Base-by-base conservation (phyloP, 176 grass and related monocot genomes). In the Melocanna baccifera region DNA sequence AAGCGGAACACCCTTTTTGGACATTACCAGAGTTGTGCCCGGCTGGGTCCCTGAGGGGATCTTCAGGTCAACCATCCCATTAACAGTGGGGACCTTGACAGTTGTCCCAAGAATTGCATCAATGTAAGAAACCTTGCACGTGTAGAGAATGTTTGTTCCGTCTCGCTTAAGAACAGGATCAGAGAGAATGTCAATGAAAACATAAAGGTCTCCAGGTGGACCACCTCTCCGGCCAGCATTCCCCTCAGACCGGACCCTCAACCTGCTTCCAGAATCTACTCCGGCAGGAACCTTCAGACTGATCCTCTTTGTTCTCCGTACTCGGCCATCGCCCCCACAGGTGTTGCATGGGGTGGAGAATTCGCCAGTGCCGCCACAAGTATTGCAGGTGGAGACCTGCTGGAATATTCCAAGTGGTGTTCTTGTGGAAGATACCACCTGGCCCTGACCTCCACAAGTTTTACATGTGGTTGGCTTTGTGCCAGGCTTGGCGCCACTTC, bases 351-450 rank as follows among this genome's bases (percentile, higher is more conserved):
- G 93, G 65, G 91, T 96, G 25, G 93, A 93, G 66, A 90, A 96
- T 79, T 99, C 93, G 5, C 96, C 96, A 73, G 93, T 92, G 68
- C 96, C 96, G 2, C 88, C 81, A 34, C 96, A 99, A 53, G 96
- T 90, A 58, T 94, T 94, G 90, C 96, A 99, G 5, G 91, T 91
- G 70, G 90, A 91, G 9, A 99, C 96, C 78, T 99, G 96, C 81
- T 99, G 96, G 86, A 99, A 99, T 90, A 99, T 89, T 73, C 96
- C 96, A 43, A 99, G 89, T 11, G 96, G 96, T 25, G 96, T 99
- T 83, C 96, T 88, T 69, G 93, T 86, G 26, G 93, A 99, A 62
- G 91, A 90, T 43, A 96, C 89, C 23, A 99, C 93, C 81, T 99
- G 96, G 36, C 96, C 96, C 83, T 99, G 96, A 55, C 96, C 96